Conservation (phyloP, 2,329 filamentous ascomycete species). For the Sporothrix euskadiensis region DNA sequence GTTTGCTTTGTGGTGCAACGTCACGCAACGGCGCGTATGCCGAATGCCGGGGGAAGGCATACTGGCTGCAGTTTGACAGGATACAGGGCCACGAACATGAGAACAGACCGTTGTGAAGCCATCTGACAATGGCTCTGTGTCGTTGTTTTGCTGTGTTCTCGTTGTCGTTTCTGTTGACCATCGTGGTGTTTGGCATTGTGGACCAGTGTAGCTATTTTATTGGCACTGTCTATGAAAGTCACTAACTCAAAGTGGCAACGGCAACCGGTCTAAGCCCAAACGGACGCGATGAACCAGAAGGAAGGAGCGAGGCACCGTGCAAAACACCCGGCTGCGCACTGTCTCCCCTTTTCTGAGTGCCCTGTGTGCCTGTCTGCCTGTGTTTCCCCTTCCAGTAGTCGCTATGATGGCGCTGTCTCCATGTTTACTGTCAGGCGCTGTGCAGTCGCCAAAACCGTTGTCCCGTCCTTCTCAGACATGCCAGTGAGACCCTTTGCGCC, state of each 20-base stretch:
- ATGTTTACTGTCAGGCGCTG: not conserved
- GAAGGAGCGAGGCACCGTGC: constrained; percentile 11
- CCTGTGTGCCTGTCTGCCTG: not conserved
- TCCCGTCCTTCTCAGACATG: constrained; percentile 22
- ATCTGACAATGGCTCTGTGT: too few relatives aligned
- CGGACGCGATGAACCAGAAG: constrained; percentile 2
- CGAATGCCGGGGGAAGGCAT: constrained; percentile 10
- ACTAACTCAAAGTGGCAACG: constrained; percentile 17
- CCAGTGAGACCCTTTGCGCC: constrained; percentile 14
- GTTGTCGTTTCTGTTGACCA: not conserved
- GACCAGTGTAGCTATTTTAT: not conserved
- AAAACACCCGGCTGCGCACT: constrained; percentile 13
- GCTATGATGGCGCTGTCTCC: not conserved
- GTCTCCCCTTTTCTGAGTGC: constrained; percentile 21
- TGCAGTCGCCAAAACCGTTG: constrained; percentile 8
- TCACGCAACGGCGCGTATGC: constrained; percentile 22
- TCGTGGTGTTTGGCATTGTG: not conserved
- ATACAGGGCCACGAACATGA: not conserved
- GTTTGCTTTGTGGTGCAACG: constrained; percentile 24
- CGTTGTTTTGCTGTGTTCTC: not conserved
- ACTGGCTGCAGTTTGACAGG: constrained; percentile 8
- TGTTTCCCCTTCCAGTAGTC: constrained; percentile 15
- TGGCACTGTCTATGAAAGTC: constrained; percentile 4
- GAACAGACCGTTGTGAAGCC: not conserved
- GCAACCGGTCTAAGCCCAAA: constrained; percentile 9